Conservation (phyloP, 2,329 filamentous ascomycete species). For the Cadophora malorum region DNA sequence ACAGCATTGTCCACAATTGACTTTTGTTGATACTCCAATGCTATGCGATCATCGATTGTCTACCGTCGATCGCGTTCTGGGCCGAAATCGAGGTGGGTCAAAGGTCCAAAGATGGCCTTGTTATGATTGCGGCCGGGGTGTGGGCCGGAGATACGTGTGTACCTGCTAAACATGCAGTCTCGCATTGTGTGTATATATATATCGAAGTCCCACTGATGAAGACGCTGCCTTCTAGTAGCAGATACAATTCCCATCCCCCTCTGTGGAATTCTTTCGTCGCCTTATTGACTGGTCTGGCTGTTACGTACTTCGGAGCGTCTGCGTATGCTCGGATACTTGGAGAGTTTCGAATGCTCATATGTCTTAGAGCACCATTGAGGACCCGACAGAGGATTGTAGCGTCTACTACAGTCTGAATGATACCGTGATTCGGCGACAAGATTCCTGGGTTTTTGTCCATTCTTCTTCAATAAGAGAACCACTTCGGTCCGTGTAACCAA, state of each 20-base stretch:
- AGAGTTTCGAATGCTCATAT: not conserved
- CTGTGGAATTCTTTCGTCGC: not conserved
- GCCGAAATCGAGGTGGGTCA: not conserved
- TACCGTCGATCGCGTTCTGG: not conserved
- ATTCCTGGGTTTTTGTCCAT: not conserved
- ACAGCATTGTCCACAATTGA: not conserved
- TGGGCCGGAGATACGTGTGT: not conserved
- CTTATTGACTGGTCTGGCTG: not conserved
- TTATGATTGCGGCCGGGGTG: constrained; percentile 12
- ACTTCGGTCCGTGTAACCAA: not conserved
- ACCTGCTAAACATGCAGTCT: not conserved
- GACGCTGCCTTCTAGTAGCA: not conserved
- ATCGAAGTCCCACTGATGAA: not conserved
- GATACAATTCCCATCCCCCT: not conserved
- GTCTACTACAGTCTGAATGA: not conserved
- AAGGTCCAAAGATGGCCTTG: constrained; percentile 17
- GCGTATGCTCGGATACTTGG: not conserved
- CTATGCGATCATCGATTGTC: not conserved
- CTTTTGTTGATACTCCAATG: not conserved
- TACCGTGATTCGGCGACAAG: not conserved
- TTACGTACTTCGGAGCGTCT: not conserved
- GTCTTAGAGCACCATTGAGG: not conserved
- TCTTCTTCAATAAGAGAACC: not conserved
- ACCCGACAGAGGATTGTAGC: not conserved
- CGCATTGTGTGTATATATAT: not conserved